These are phyloP conservation scores for Fusarium phyllophilum DNA, from an alignment of 2,329 filamentous ascomycete species.

Conservation along the genomic window DNA sequence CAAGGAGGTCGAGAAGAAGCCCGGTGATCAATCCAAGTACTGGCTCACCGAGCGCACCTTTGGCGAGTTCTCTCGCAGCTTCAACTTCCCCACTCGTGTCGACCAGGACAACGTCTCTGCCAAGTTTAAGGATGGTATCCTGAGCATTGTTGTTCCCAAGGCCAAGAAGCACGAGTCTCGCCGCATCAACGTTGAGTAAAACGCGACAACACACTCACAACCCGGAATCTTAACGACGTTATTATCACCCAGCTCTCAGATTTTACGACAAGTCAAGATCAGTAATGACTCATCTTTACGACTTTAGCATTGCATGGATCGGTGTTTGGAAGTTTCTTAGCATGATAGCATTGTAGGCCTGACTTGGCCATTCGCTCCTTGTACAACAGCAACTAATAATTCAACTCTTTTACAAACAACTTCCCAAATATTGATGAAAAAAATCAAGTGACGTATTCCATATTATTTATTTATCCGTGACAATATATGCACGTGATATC, in stretches of 20 bases:
- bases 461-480: neutral
- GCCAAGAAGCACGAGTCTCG: constrained; percentile 66
- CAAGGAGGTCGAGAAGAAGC: constrained; percentile 46
- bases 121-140: constrained; percentile 71
- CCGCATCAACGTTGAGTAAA: constrained; percentile 65
- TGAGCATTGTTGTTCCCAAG: constrained; percentile 74
- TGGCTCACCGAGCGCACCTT: constrained; percentile 76
- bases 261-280: neutral
- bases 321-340: constrained; percentile 30
- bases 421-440: neutral
- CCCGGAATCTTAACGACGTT: neutral
- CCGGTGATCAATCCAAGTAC: constrained; percentile 65
- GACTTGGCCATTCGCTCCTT: constrained; percentile 30
- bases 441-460: neutral
- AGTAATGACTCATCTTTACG: constrained; percentile 3
- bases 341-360: constrained; percentile 12
- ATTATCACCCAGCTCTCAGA: neutral
- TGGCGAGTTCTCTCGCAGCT: constrained; percentile 74
- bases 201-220: neutral
- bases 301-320: constrained; percentile 27
- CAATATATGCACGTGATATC: neutral
- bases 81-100: constrained; percentile 73
- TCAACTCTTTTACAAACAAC: neutral
- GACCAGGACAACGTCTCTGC: constrained; percentile 71
- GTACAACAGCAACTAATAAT: constrained; percentile 35